A percentile compares a stretch with the other conserved stretches of the same genome.
phyloP scores from a whole-genome alignment of 345 rosid species.

The Leavenworthia alabamica region DNA sequence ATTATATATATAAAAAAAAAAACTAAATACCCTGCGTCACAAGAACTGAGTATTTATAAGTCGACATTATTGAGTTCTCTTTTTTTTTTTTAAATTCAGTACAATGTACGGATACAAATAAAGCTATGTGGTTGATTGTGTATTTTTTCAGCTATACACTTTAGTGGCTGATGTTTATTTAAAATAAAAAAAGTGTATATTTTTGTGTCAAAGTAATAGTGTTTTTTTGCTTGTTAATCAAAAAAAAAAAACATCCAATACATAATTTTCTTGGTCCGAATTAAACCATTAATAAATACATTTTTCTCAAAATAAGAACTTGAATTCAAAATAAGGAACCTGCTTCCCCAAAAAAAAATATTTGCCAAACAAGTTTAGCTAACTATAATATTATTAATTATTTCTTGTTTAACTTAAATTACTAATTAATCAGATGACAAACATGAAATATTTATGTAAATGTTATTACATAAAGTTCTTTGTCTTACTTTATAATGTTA shows the following conservation, averaged over 20 bases:
- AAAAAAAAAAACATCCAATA: not conserved
- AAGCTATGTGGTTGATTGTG: not conserved
- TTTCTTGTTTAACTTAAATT: not conserved
- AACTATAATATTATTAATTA: not conserved
- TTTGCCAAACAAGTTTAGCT: not conserved
- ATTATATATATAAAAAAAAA: no score
- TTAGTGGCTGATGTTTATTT: not conserved
- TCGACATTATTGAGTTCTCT: constrained; percentile 11
- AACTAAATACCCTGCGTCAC: not conserved
- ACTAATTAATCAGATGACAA: not conserved
- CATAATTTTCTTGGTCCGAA: not conserved
- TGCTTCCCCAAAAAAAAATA: not conserved
- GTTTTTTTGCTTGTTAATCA: not conserved
- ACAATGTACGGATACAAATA: constrained; percentile 7
- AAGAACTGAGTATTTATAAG: not conserved
- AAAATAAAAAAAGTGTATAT: not conserved
- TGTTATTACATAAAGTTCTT: not conserved
- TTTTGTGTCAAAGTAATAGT: not conserved
- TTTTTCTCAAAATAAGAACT: not conserved
- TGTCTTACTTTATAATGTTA: not conserved
- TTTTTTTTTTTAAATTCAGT: no score
- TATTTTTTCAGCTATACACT: not conserved
- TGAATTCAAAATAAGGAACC: not conserved
- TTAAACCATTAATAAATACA: not conserved
- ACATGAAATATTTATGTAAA: not conserved